phyloP scores from a whole-genome alignment of 2,329 filamentous ascomycete species.

The Paramyrothecium sp. region DNA sequence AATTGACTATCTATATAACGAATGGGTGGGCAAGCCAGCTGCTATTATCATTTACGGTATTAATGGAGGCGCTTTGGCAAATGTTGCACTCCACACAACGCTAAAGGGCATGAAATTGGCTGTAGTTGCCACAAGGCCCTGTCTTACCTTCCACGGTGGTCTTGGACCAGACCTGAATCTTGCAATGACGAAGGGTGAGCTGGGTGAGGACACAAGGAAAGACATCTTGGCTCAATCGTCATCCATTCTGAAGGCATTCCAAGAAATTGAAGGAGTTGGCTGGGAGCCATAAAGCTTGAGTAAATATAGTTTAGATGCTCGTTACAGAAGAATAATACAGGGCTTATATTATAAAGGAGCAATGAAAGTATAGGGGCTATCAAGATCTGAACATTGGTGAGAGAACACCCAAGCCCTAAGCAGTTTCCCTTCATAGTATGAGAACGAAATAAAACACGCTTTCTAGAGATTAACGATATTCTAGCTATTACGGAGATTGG shows the following conservation, averaged over 20 bases:
- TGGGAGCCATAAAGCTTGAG: too few species aligned
- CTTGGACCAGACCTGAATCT: not conserved
- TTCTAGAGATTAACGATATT: too few species aligned
- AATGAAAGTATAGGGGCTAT: too few species aligned
- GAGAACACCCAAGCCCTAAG: too few species aligned
- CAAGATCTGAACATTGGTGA: too few species aligned
- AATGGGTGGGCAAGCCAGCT: conserved; percentile 54
- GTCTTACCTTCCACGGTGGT: not conserved
- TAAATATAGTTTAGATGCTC: too few species aligned
- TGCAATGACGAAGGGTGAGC: not conserved
- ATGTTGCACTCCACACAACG: too few species aligned
- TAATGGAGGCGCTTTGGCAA: conserved; percentile 36
- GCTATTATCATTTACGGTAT: conserved; percentile 54
- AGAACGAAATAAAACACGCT: too few species aligned
- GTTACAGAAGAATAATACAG: too few species aligned
- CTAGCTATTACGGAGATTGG: too few species aligned
- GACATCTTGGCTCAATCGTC: not conserved
- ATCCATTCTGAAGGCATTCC: not conserved
- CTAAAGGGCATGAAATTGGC: not conserved
- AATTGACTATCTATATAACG: conserved; percentile 57
- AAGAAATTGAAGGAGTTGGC: not conserved
- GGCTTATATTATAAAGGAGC: too few species aligned
- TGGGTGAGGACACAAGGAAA: not conserved
- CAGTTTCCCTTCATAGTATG: too few species aligned
- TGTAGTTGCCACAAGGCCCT: not conserved